Evolutionary conservation across 139 green algal genomes (phyloP).

Genomic region (Astrephomene gubernaculifera): DNA sequence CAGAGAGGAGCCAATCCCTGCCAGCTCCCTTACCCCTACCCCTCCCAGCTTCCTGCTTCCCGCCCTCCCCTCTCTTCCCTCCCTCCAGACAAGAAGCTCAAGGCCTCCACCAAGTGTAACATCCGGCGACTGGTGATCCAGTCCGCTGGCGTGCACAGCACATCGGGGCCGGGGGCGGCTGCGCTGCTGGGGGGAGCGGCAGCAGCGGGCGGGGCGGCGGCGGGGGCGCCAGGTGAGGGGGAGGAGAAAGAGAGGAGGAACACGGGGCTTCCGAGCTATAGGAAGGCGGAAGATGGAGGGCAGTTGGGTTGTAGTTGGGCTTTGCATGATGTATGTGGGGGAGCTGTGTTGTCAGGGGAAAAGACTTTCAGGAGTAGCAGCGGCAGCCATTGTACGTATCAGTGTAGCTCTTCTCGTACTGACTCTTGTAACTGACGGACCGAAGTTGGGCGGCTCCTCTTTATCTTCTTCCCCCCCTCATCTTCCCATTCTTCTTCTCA

Average conservation of each 20-base stretch:
- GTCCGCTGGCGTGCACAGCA: too few relatives aligned
- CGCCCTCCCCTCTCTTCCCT: too few relatives aligned
- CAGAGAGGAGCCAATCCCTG: neutral
- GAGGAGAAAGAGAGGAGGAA: neutral
- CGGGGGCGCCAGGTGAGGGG: neutral
- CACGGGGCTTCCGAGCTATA: neutral
- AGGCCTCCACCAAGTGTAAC: slow-evolving; percentile 3
- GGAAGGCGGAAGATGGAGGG: neutral
- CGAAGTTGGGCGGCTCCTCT: too few relatives aligned
- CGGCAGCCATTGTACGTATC: too few relatives aligned
- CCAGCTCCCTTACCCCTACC: neutral
- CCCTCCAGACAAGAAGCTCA: slow-evolving; percentile 24
- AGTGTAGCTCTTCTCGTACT: too few relatives aligned
- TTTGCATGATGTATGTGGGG: too few relatives aligned
- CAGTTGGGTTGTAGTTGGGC: too few relatives aligned
- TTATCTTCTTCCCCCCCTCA: neutral
- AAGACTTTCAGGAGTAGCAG: too few relatives aligned
- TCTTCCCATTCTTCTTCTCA: neutral
- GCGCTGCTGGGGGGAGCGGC: neutral
- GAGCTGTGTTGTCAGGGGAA: too few relatives aligned
- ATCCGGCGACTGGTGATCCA: slow-evolving; percentile 8
- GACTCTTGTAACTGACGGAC: too few relatives aligned
- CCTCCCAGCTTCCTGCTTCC: neutral
- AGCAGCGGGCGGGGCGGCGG: neutral
- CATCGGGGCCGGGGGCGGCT: too few relatives aligned